Base-by-base conservation (phyloP, 192 early-diverging fungal species). In the Geranomyces michiganensis region DNA sequence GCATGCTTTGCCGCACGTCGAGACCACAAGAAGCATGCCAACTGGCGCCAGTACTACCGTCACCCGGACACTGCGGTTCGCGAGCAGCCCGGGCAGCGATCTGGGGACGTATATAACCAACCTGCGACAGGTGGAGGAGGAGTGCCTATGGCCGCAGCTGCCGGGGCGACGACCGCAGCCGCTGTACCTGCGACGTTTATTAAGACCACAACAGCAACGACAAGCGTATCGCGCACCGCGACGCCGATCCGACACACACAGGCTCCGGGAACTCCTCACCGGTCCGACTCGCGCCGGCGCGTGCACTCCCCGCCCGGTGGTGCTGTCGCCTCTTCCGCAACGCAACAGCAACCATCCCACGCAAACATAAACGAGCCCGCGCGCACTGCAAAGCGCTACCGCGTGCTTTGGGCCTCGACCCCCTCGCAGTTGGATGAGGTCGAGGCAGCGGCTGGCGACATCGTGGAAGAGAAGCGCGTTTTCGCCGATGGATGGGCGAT, bases 111-210 rank as follows among this genome's bases (percentile, higher is more conserved):
- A n/a, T n/a, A n/a, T n/a, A n/a, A n/a, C n/a, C 51, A 75, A 75
- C 43, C 65, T 70, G 78, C 94, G 94, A n/a, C n/a, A n/a, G n/a
- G n/a, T n/a, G n/a, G n/a, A n/a, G n/a, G n/a, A n/a, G n/a, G n/a
- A n/a, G n/a, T 41, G 36, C 5, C 36, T 41, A 10, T 10, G 36
- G 36, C 36, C 79, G 95, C 96, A 58, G 85, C 36, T 41, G 36
- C 36, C 10, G 36, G 36, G 3, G 61, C 61, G 0, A n/a, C n/a
- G 14, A n/a, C 61, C 13, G 33, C 61, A 0, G 29, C 26, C 19
- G 29, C 61, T 33, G 61, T 29, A 0, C 61, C 61, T 10, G 61
- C 33, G 0, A 26, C 64, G 13, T 43, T 27, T 56, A 24, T 22
- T 14, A 22, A 46, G 7, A 17, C 21, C 8, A 56, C 43, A 22